Conservation (phyloP, 2,329 filamentous ascomycete genomes). For the Nemania sp. region DNA sequence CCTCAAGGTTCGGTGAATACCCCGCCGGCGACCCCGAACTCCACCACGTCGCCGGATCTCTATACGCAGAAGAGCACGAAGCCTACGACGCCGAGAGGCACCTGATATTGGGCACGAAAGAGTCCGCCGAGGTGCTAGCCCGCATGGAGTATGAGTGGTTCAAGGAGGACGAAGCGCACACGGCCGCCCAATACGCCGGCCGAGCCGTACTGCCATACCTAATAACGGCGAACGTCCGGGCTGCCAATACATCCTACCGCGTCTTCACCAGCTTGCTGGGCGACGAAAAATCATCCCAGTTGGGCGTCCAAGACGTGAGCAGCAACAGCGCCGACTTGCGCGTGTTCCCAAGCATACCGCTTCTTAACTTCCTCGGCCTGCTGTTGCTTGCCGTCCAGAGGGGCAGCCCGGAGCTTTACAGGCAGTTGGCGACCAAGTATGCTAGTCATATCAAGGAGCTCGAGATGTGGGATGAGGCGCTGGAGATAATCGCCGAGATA, state of each 20-base stretch:
- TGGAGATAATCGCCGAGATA: slow-evolving; percentile 91
- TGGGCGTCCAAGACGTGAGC: slow-evolving; percentile 81
- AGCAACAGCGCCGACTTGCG: slow-evolving; percentile 72
- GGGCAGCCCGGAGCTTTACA: slow-evolving; percentile 76
- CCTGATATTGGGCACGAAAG: slow-evolving; percentile 82
- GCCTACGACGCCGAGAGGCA: slow-evolving; percentile 93
- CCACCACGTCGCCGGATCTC: slow-evolving; percentile 84
- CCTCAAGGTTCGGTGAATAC: slow-evolving; percentile 79
- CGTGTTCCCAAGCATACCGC: slow-evolving; percentile 87
- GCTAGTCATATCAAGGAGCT: slow-evolving; percentile 75
- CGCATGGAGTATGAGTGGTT: slow-evolving; percentile 95
- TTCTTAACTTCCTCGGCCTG: slow-evolving; percentile 91
- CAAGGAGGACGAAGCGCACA: slow-evolving; percentile 82
- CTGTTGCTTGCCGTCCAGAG: slow-evolving; percentile 83
- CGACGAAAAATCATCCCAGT: slow-evolving; percentile 54
- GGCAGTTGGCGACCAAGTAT: slow-evolving; percentile 82
- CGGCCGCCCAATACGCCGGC: slow-evolving; percentile 81
- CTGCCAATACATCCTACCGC: slow-evolving; percentile 80
- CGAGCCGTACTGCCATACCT: slow-evolving; percentile 90
- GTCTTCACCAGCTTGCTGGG: slow-evolving; percentile 72
- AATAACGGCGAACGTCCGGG: slow-evolving; percentile 84
- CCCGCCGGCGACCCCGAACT: slow-evolving; percentile 92
- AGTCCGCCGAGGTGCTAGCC: slow-evolving; percentile 79
- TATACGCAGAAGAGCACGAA: slow-evolving; percentile 93
- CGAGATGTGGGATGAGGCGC: slow-evolving; percentile 75